phyloP scores from a whole-genome alignment of 1,139 yeast genomes.

The Pichia sp. region DNA sequence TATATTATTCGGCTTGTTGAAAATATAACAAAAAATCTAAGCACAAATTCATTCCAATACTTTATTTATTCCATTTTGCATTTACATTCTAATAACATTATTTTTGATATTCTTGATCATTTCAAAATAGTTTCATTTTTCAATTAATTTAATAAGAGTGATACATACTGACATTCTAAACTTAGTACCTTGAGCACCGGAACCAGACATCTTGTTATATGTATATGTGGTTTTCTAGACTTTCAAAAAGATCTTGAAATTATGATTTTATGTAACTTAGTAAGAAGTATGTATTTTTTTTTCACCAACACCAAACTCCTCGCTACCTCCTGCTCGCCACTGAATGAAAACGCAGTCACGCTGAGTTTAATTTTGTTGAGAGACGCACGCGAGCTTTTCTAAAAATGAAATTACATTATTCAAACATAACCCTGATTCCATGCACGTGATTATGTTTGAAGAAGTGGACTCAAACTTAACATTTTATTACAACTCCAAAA shows the following conservation, averaged over 20 bases:
- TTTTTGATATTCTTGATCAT: no score
- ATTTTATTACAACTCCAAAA: background rate
- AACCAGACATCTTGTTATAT: conserved; percentile 56
- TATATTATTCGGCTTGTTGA: no score
- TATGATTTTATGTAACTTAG: background rate
- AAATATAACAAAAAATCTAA: no score
- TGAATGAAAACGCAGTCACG: background rate
- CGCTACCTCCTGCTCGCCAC: background rate
- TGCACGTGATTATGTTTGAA: background rate
- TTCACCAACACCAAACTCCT: background rate
- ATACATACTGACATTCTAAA: conserved; percentile 96
- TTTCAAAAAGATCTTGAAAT: background rate
- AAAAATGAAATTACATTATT: background rate
- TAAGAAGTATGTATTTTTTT: background rate
- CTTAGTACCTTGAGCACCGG: conserved; percentile 99
- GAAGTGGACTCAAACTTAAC: background rate
- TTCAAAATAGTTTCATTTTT: background rate
- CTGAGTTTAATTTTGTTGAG: background rate
- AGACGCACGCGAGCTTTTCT: background rate
- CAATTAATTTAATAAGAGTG: background rate
- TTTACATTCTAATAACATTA: no score
- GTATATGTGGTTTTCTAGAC: conserved; percentile 10
- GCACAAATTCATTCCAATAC: no score
- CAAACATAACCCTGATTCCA: background rate
- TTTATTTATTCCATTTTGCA: no score